Base-by-base conservation (phyloP, 116 monocot species). In the Dioscorea cayenensis region DNA sequence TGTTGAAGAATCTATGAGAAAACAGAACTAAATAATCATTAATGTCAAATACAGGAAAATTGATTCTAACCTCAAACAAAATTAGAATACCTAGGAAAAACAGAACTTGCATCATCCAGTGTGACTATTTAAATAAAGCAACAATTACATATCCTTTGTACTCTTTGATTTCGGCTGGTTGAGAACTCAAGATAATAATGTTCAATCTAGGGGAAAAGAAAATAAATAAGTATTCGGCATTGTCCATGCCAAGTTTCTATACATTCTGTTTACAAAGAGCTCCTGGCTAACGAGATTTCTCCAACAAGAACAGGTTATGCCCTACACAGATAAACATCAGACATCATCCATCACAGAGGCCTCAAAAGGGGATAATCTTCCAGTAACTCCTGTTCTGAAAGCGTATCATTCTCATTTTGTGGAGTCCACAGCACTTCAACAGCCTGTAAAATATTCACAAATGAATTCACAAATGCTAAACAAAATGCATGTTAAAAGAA, bases 381-480 rank as follows among this genome's bases (percentile, higher is more conserved):
- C 23, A 97, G 84, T 14, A 97, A 86, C 72, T 93, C 93, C 60
- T 88, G 65, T 64, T 93, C 94, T 12, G 90, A 83, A 51, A 97
- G 79, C 6, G 97, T 90, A 79, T 97, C 93, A 63, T 84, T 83
- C 76, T 97, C 93, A 62, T 97, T 84, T 43, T 97, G 97, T 28
- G 93, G 97, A 74, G 97, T 97, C 93, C 90, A 97, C 29, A 93
- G 74, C 51, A 93, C 97, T 67, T 97, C 93, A 65, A 97, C 97
- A 38, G 94, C 97, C 96, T 96, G 76, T 69, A 77, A 1, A 23
- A 55, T 16, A 55, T 55, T n/a, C 51, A 51, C 2, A 29, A 63
- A 60, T 60, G 37, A 43, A 43, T 7, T 43, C 43, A 10, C 43
- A 43, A 4, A 32, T 32, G 32, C 32, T 3, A 32, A 32, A 43